Base-by-base conservation (phyloP, 2,329 filamentous ascomycete genomes). In the Ophiocordyceps australis region DNA sequence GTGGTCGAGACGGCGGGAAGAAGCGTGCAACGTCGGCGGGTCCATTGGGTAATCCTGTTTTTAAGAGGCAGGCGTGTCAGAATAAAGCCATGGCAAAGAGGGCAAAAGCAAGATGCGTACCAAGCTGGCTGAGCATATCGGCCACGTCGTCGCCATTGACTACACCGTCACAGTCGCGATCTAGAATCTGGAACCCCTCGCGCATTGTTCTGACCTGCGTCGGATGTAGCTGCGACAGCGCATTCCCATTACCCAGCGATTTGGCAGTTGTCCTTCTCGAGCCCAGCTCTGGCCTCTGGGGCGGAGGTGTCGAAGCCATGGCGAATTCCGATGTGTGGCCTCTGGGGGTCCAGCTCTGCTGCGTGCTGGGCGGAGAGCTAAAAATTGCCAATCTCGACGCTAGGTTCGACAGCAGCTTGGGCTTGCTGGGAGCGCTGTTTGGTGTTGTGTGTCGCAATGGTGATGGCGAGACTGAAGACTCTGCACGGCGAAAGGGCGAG, bases 111-210 rank as follows among this genome's bases (percentile, higher is more conserved):
- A n/a, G n/a, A n/a, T n/a, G n/a, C 41, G 25, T 54, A 80, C 77
- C 85, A 25, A 94, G 62, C 42, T 92, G 83, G 31, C 66, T 70
- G 17, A 98, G 65, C 66, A 93, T 92, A 40, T 91, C 80, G 11
- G 71, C 71, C 5, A 98, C 73, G 45, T 92, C 82, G 14, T 86
- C 77, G 31, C 77, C 65, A 36, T 75, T 78, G 32, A 98, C 74
- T 26, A 68, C 59, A 12, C 86, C 85, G 42, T 89, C 82, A 41
- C 82, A 85, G 49, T 89, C 76, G 32, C 81, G 67, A 49, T 95
- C 89, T 24, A 98, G 62, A 31, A 94, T 83, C 49, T 91, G 81
- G 49, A 95, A 98, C 0, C 78, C 82, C 45, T 95, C 86, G 32
- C 89, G 71, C 51, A 98, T 67, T 39, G 81, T 80, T 41, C 85